Evolutionary conservation across 2,329 filamentous ascomycete species (phyloP), one percentile per base, ranked within the genome.

Genomic region (Chlorencoelia australis): DNA sequence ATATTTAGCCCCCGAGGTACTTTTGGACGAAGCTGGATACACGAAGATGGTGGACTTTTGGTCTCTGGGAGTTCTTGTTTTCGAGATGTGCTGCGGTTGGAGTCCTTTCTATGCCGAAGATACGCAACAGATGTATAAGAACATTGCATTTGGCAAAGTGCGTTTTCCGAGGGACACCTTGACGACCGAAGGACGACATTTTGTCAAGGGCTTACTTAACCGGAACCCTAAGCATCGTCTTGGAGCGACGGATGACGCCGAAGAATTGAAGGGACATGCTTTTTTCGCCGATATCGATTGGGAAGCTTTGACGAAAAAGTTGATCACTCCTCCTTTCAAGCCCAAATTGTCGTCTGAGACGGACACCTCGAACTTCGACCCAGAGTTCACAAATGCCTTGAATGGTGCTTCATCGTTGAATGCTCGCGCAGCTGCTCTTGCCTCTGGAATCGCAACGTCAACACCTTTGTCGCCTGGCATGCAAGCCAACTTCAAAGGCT

Each of bases 21-120:
- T 98, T 10, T 66, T 98, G 29, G 91, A 98, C 50, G 91, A 98
- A 64, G 84, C 87, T 53, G 91, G 91, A 21, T 98, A 98, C 62
- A 96, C 91, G 37, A 96, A 96, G 66, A 96, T 98, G 91, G 91
- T 98, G 5, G 91, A 98, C 59, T 98, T 96, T 60, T 98, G 91
- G 91, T 98, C 91, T 2, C 71, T 98, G 9, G 91, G 91, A 39
- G 91, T 98, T 31, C 69, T 98, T 37, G 91, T 98, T 1, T 98
- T 98, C 53, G 91, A 98, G 61, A 98, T 98, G 91, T 98, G 91
- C 66, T 98, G 91, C 53, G 91, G 91, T 21, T 98, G 91, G 91
- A 95, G 87, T 53, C 91, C 91, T 0, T 98, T 98, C 64, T 98
- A 96, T 52, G 91, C 91, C 39, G 91, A 98, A 56, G 91, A 98